phyloP scores from a whole-genome alignment of 2,329 filamentous ascomycete species.

The Neophaeococcomyces aloes region DNA sequence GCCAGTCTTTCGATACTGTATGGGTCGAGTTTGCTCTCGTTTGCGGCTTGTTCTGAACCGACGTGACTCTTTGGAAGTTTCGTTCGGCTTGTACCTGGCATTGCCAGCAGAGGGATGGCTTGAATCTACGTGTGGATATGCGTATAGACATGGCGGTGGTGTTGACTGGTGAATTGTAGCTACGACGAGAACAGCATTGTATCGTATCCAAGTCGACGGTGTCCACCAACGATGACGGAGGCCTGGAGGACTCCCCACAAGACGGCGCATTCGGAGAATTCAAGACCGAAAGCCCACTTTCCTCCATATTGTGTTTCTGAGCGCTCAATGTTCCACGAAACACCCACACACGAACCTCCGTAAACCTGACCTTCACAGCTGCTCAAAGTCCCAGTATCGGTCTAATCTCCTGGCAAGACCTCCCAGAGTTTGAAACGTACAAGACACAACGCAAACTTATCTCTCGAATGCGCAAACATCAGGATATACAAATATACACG shows the following conservation, averaged over 20 bases:
- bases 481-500: not conserved
- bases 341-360: not conserved
- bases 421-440: too few species aligned
- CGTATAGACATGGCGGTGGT: not conserved
- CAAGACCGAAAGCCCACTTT: slow-evolving; percentile 6
- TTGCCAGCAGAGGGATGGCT: not conserved
- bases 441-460: not conserved
- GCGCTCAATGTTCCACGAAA: too few species aligned
- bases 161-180: not conserved
- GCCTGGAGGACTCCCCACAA: not conserved
- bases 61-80: slow-evolving; percentile 6
- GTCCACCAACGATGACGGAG: too few species aligned
- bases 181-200: too few species aligned
- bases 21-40: not conserved
- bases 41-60: slow-evolving; percentile 4
- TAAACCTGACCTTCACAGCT: not conserved
- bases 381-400: too few species aligned
- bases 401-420: too few species aligned
- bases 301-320: too few species aligned
- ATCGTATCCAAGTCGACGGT: too few species aligned
- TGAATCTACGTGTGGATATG: not conserved
- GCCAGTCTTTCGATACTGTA: too few species aligned
- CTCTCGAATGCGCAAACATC: not conserved
- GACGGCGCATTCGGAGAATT: not conserved
- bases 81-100: not conserved